These are phyloP conservation scores for Eucalyptus cloeziana DNA, from an alignment of 345 rosid genomes.

Conservation along the genomic window DNA sequence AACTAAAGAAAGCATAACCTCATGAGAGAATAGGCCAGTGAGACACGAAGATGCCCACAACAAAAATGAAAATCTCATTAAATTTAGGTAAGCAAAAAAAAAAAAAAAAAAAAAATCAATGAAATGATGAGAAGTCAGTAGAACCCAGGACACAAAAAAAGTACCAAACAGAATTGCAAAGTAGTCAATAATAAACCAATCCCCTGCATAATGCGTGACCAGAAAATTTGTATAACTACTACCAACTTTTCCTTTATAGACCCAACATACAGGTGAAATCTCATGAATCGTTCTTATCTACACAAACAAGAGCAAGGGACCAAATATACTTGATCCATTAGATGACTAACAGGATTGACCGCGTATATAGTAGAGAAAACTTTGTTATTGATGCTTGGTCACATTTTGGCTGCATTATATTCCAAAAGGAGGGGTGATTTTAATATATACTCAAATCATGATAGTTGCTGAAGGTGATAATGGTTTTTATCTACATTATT, in stretches of 20 bases:
- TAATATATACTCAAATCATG: background rate
- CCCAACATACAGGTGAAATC: background rate
- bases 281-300: background rate
- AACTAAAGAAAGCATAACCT: background rate
- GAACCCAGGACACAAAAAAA: background rate
- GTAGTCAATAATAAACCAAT: background rate
- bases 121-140: background rate
- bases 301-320: background rate
- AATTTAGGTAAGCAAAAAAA: background rate
- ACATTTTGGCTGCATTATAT: background rate
- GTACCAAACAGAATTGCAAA: background rate
- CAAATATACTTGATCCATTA: background rate
- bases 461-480: background rate
- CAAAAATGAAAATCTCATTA: background rate
- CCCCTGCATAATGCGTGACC: background rate
- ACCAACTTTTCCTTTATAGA: background rate
- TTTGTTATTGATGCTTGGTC: background rate
- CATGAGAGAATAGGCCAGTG: background rate
- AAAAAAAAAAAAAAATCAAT: background rate
- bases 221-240: background rate
- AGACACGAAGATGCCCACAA: background rate
- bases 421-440: background rate
- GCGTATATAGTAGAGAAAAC: background rate
- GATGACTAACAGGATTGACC: background rate
- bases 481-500: background rate